A percentile compares a stretch with the other conserved stretches of the same genome.
These are phyloP conservation scores for Cinchona pubescens DNA, from an alignment of 257 asterid genomes.

Conservation along the genomic window DNA sequence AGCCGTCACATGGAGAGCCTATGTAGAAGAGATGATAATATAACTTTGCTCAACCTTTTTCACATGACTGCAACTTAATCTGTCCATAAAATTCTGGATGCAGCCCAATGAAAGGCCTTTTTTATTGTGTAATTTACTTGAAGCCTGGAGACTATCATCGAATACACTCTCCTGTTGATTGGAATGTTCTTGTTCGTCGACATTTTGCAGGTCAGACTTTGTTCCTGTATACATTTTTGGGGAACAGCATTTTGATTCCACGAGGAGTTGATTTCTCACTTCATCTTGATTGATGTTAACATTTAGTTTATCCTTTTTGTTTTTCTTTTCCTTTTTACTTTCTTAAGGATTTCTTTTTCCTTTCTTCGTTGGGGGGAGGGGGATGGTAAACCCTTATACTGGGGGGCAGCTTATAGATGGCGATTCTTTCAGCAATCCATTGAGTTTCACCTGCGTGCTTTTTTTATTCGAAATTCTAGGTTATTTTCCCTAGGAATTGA, in stretches of 20 bases:
- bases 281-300: background rate
- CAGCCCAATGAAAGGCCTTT: conserved; percentile 87
- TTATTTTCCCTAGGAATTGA: background rate
- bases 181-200: conserved; percentile 73
- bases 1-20: background rate
- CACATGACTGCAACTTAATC: conserved; percentile 9
- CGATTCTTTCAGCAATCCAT: background rate
- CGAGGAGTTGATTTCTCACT: background rate
- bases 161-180: conserved; percentile 91
- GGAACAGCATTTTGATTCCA: background rate
- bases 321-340: background rate
- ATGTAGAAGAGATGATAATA: background rate
- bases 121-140: conserved; percentile 95
- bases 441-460: background rate
- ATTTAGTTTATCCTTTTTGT: background rate
- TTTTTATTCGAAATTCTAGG: background rate
- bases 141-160: conserved; percentile 97
- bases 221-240: conserved; percentile 1
- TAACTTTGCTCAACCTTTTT: background rate
- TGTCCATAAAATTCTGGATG: conserved; percentile 15
- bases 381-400: background rate
- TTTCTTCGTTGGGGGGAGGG: background rate
- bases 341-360: background rate
- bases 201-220: conserved; percentile 70
- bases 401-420: background rate